Conservation (phyloP, 805 yeast genomes). For the Schwanniomyces vanrijiae region DNA sequence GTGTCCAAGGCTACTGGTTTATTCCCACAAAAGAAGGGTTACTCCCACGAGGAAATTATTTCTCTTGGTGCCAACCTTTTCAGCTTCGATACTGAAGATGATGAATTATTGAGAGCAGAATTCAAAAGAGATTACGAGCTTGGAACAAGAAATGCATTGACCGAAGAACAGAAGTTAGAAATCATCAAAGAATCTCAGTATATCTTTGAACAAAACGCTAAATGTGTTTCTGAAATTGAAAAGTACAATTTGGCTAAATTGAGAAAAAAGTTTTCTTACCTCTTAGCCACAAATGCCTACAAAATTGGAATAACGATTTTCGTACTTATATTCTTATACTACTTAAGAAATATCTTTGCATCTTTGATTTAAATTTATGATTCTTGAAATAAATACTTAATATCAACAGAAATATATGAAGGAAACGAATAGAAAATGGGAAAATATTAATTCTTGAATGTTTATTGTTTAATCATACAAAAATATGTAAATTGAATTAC, state of each 20-base stretch:
- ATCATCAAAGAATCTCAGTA: constrained; percentile 66
- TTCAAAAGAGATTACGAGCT: constrained; percentile 80
- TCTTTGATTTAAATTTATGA: constrained; percentile 13
- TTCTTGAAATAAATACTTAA: too few relatives aligned
- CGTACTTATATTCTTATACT: constrained; percentile 30
- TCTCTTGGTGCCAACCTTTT: constrained; percentile 68
- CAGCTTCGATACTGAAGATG: constrained; percentile 68
- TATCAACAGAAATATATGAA: too few relatives aligned
- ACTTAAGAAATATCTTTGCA: constrained; percentile 30
- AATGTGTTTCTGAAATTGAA: constrained; percentile 66
- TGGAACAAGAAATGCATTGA: constrained; percentile 66
- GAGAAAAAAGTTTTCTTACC: constrained; percentile 54
- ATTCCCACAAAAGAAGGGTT: constrained; percentile 72
- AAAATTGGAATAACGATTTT: constrained; percentile 38
- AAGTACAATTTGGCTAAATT: constrained; percentile 59
- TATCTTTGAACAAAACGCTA: constrained; percentile 62
- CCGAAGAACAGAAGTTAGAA: constrained; percentile 69
- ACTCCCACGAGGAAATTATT: constrained; percentile 62
- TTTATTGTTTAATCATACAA: too few relatives aligned
- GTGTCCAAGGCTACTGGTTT: constrained; percentile 65
- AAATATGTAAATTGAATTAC: too few relatives aligned
- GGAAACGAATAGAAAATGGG: too few relatives aligned
- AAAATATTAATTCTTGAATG: too few relatives aligned
- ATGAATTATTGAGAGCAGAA: constrained; percentile 57
- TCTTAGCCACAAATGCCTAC: constrained; percentile 52